A percentile compares a stretch with the other conserved stretches of the same genome.
phyloP scores from a whole-genome alignment of 306 rosid species.

The Delonix regia region DNA sequence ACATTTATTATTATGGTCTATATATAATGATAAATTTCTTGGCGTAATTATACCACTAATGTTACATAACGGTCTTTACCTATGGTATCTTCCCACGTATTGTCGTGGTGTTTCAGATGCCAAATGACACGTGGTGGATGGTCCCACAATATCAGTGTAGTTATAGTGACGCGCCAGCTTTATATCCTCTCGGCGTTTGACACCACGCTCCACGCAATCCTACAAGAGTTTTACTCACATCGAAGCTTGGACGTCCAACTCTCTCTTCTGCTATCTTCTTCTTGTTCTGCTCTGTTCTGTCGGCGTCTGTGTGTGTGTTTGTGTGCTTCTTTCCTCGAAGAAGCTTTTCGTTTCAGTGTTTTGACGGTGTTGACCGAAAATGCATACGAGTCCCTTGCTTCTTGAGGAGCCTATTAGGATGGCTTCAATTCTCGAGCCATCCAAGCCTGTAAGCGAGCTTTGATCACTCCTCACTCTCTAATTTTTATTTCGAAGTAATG shows the following conservation, averaged over 20 bases:
- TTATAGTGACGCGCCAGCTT: not conserved
- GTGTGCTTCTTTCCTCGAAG: not conserved
- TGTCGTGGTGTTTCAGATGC: not conserved
- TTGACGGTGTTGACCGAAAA: slow-evolving; percentile 18
- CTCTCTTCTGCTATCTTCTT: not conserved
- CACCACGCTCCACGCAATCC: not conserved
- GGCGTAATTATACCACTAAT: too few relatives aligned
- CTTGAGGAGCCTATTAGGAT: slow-evolving; percentile 84
- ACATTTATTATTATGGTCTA: too few relatives aligned
- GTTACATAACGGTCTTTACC: too few relatives aligned
- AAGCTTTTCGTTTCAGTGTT: not conserved
- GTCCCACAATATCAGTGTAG: not conserved
- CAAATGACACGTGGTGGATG: not conserved
- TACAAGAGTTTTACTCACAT: not conserved
- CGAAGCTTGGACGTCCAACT: not conserved
- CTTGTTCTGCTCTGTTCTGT: not conserved
- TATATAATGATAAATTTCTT: too few relatives aligned
- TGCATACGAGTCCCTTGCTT: slow-evolving; percentile 66
- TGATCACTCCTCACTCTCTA: not conserved
- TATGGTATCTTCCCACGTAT: not conserved
- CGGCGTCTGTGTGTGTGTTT: not conserved
- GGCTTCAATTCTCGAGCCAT: slow-evolving; percentile 77
- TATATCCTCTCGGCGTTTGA: not conserved
- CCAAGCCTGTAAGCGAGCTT: slow-evolving; percentile 73
- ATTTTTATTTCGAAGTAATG: not conserved